These are phyloP conservation scores for Brettanomyces anomalus DNA, from an alignment of 805 yeast species.

Conservation along the genomic window DNA sequence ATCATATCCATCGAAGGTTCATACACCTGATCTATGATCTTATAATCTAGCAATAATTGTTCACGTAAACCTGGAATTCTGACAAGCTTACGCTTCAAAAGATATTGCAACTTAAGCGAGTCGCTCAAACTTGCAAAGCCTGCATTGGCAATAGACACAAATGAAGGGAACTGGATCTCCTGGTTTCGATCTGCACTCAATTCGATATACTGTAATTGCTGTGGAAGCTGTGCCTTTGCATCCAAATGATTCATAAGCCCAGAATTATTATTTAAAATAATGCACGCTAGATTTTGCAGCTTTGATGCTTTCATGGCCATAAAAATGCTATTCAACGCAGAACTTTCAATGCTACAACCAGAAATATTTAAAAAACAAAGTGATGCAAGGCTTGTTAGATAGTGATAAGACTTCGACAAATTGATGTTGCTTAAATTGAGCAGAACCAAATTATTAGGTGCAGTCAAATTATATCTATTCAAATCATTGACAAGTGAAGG, in stretches of 20 bases:
- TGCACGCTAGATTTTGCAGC: conserved; percentile 10
- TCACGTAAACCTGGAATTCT: neutral
- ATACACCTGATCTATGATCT: neutral
- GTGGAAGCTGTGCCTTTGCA: neutral
- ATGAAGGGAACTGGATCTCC: neutral
- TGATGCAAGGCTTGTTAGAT: conserved; percentile 6
- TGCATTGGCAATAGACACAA: conserved; percentile 1
- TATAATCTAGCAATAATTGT: conserved; percentile 3
- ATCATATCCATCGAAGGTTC: neutral
- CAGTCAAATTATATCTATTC: neutral
- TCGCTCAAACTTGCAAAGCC: conserved; percentile 6
- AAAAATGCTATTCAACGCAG: conserved; percentile 17
- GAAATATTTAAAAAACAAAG: conserved; percentile 16
- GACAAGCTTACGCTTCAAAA: conserved; percentile 3
- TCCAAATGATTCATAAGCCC: neutral
- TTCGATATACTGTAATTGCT: conserved; percentile 2
- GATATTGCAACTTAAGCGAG: conserved; percentile 9
- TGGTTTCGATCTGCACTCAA: neutral
- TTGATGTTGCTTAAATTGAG: conserved; percentile 12
- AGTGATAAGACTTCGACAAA: conserved; percentile 3
- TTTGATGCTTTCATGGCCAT: conserved; percentile 19
- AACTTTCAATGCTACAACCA: conserved; percentile 10
- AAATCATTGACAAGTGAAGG: conserved; percentile 8
- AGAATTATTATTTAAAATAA: conserved; percentile 12
- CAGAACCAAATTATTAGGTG: conserved; percentile 10